Evolutionary conservation across 257 asterid genomes (phyloP), one percentile per base, ranked within the genome.

Genomic region (Orobanche coerulescens): DNA sequence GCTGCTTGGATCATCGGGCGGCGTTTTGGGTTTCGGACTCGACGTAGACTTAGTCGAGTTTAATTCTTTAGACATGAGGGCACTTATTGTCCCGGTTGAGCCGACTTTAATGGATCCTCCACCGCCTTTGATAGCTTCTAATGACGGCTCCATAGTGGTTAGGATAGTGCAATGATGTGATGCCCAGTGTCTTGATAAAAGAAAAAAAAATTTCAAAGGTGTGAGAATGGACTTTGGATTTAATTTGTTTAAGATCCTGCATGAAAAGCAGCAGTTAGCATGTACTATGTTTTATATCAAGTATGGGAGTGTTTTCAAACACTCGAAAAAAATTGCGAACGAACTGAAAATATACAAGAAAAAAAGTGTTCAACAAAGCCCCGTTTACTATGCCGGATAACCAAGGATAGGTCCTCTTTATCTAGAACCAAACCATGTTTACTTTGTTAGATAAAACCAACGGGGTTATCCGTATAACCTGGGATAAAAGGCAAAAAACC

Each of bases 61-160:
- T 55, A 89, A 64, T 40, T 89, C 96, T 68, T 77, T 73, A 28
- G 88, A 84, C 84, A 89, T 80, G 18, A 89, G 83, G 58, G 88
- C 82, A 67, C 89, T 78, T 62, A 89, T 82, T 33, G 83, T 88
- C 46, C 96, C 95, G 1, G 88, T 88, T n/a, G 88, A 74, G 52
- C 96, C 96, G 8, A 83, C 77, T 77, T 80, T 85, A 53, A 88
- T 47, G 7, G 93, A 85, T 59, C 96, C 96, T 64, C 93, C 95
- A 18, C 93, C 88, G 61, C 95, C 84, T 66, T 61, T 71, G 56
- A 83, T 77, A 19, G 81, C 78, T 82, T 83, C 94, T 62, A 85
- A 58, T 53, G 81, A 75, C 61, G 72, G 92, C 68, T 78, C 83
- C 97, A 84, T 87, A 16, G 56, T 37, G 40, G 51, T 62, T 54